phyloP scores from a whole-genome alignment of 2,329 filamentous ascomycete genomes.

The Paradendryphiella salina region DNA sequence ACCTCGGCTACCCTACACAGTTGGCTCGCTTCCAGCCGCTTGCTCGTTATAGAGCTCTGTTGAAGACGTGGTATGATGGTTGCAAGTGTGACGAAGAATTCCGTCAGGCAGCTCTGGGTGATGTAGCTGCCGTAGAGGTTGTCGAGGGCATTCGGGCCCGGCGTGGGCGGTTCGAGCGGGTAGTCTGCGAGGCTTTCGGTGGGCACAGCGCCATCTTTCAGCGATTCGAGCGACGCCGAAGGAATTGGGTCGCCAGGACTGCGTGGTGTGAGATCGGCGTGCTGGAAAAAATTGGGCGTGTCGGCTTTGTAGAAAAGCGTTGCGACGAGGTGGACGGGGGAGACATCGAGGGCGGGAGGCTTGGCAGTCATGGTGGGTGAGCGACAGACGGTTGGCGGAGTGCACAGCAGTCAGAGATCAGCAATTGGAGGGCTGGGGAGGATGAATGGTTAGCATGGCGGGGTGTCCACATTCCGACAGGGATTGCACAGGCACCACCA shows the following conservation, averaged over 20 bases:
- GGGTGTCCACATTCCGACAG: slow-evolving; percentile 6
- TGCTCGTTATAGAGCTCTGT: slow-evolving; percentile 53
- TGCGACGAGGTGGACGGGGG: slow-evolving; percentile 36
- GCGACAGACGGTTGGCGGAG: too few relatives aligned
- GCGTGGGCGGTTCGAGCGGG: slow-evolving; percentile 58
- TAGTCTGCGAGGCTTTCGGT: slow-evolving; percentile 57
- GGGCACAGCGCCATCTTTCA: slow-evolving; percentile 54
- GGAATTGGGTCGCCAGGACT: slow-evolving; percentile 38
- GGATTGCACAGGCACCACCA: background rate
- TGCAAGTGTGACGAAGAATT: slow-evolving; percentile 58
- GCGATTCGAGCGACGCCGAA: slow-evolving; percentile 36
- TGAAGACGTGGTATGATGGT: slow-evolving; percentile 54
- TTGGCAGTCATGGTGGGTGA: slow-evolving; percentile 20
- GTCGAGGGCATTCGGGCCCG: slow-evolving; percentile 58
- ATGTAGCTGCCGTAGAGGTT: slow-evolving; percentile 60
- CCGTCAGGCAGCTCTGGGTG: slow-evolving; percentile 59
- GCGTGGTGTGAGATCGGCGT: slow-evolving; percentile 53
- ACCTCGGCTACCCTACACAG: slow-evolving; percentile 69
- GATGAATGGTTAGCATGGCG: background rate
- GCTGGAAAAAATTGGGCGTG: slow-evolving; percentile 47
- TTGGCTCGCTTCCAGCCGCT: slow-evolving; percentile 61
- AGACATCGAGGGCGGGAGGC: slow-evolving; percentile 25
- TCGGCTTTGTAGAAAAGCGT: slow-evolving; percentile 47
- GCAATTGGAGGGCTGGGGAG: background rate
- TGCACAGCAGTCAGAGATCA: background rate